phyloP scores from a whole-genome alignment of 116 monocot genomes.

The Papilionanthe hybrid region DNA sequence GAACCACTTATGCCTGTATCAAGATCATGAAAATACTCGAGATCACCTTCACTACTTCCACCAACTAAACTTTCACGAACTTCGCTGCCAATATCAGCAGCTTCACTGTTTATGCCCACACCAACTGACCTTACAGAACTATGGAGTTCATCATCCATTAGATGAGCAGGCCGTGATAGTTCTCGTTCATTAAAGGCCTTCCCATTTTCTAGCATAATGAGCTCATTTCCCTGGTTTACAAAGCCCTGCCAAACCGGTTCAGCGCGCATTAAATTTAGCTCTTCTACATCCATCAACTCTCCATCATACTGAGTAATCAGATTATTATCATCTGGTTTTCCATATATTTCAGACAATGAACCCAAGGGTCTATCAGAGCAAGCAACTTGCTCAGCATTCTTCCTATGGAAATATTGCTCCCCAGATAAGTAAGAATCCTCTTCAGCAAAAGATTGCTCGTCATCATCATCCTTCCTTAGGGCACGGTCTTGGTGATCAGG shows the following conservation, averaged over 20 bases:
- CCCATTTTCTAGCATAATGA: constrained; percentile 62
- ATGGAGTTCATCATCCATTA: constrained; percentile 77
- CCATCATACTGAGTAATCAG: constrained; percentile 75
- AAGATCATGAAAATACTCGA: constrained; percentile 59
- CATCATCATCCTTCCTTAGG: constrained; percentile 67
- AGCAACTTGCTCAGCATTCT: constrained; percentile 40
- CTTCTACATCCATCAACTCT: constrained; percentile 75
- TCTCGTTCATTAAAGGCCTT: constrained; percentile 36
- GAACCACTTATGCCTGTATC: constrained; percentile 34
- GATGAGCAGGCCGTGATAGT: constrained; percentile 41
- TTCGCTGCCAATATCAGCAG: constrained; percentile 88
- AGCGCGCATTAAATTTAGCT: constrained; percentile 70
- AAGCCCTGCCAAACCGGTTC: constrained; percentile 96
- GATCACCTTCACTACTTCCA: constrained; percentile 82
- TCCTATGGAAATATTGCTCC: constrained; percentile 60
- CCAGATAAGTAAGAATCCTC: constrained; percentile 88
- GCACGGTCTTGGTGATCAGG: constrained; percentile 50
- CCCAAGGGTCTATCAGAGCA: constrained; percentile 35
- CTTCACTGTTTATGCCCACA: constrained; percentile 86
- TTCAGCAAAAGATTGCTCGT: constrained; percentile 82
- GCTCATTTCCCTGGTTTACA: constrained; percentile 64
- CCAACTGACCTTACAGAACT: constrained; percentile 94
- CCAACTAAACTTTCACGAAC: constrained; percentile 80
- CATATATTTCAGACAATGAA: constrained; percentile 29
- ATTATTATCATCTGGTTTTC: constrained; percentile 44